These are phyloP conservation scores for Mycosarcoma mackinlayi DNA, from an alignment of 1,284 basidiomycete genomes.

Conservation along the genomic window DNA sequence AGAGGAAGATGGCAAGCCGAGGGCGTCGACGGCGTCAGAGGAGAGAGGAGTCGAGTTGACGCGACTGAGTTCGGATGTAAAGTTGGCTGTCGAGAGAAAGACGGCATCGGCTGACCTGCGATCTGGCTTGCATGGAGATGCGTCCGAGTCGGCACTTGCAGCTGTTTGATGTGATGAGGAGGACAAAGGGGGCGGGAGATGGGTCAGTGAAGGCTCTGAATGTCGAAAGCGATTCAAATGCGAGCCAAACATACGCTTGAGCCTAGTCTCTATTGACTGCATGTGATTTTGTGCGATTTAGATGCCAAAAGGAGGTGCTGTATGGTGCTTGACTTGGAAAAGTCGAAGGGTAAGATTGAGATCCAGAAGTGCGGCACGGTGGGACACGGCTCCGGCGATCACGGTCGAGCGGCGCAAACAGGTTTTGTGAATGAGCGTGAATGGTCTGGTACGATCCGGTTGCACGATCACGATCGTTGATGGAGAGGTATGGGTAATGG, in stretches of 20 bases:
- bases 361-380: too few species aligned
- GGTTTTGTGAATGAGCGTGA: too few species aligned
- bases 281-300: constrained; percentile 7
- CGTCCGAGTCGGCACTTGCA: constrained; percentile 26
- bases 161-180: constrained; percentile 6
- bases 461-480: too few species aligned
- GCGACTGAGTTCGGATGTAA: constrained; percentile 36
- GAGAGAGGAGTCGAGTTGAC: constrained; percentile 47
- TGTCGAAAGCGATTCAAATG: too few species aligned
- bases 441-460: too few species aligned
- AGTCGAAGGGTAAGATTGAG: too few species aligned
- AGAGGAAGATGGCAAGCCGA: constrained; percentile 20
- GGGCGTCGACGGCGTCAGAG: constrained; percentile 23
- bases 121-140: constrained; percentile 16
- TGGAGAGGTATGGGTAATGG: too few species aligned
- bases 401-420: too few species aligned
- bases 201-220: neutral
- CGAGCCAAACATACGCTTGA: constrained; percentile 42
- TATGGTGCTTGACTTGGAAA: too few species aligned
- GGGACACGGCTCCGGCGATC: too few species aligned
- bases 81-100: constrained; percentile 31
- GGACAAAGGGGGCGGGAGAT: neutral
- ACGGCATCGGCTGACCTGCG: constrained; percentile 46
- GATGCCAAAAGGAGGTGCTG: neutral
- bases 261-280: constrained; percentile 40